phyloP scores from a whole-genome alignment of 2,329 filamentous ascomycete genomes.

The Stagonosporopsis vannaccii region DNA sequence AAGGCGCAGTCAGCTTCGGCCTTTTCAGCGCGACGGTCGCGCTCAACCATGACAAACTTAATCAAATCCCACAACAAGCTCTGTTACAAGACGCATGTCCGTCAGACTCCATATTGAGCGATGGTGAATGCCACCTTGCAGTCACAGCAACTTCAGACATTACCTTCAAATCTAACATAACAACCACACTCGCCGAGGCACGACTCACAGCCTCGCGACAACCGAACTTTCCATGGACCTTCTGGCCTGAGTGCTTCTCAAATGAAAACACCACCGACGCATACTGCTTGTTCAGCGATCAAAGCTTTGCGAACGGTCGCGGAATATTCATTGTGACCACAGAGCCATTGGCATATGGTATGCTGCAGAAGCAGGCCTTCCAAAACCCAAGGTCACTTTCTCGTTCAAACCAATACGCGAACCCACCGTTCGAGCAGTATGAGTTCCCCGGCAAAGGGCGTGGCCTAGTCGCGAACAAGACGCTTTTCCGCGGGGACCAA shows the following conservation, averaged over 20 bases:
- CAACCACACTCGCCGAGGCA: slow-evolving; percentile 34
- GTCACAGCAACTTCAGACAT: slow-evolving; percentile 14
- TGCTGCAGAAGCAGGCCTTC: slow-evolving; percentile 43
- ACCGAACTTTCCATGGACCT: slow-evolving; percentile 42
- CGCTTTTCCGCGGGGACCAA: slow-evolving; percentile 43
- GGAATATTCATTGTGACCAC: slow-evolving; percentile 44
- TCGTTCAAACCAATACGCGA: slow-evolving; percentile 33
- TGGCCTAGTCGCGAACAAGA: slow-evolving; percentile 45
- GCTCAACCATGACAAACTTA: slow-evolving; percentile 29
- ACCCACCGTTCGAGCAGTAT: slow-evolving; percentile 38
- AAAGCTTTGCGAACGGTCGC: slow-evolving; percentile 40
- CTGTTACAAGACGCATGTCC: slow-evolving; percentile 36
- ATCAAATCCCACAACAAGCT: slow-evolving; percentile 29
- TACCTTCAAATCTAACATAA: slow-evolving; percentile 29
- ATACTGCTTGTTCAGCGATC: slow-evolving; percentile 41
- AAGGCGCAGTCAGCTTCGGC: slow-evolving; percentile 26
- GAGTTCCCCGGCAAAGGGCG: slow-evolving; percentile 45
- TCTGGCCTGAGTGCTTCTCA: slow-evolving; percentile 43
- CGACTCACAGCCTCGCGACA: slow-evolving; percentile 26
- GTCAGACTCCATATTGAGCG: slow-evolving; percentile 29
- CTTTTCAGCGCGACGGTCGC: slow-evolving; percentile 34
- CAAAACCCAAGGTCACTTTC: slow-evolving; percentile 25
- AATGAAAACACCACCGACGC: slow-evolving; percentile 35
- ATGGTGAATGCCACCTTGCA: slow-evolving; percentile 35
- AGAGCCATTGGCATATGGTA: slow-evolving; percentile 32